These are phyloP conservation scores for Alternaria brassicae DNA, from an alignment of 2,329 filamentous ascomycete species.

Conservation along the genomic window DNA sequence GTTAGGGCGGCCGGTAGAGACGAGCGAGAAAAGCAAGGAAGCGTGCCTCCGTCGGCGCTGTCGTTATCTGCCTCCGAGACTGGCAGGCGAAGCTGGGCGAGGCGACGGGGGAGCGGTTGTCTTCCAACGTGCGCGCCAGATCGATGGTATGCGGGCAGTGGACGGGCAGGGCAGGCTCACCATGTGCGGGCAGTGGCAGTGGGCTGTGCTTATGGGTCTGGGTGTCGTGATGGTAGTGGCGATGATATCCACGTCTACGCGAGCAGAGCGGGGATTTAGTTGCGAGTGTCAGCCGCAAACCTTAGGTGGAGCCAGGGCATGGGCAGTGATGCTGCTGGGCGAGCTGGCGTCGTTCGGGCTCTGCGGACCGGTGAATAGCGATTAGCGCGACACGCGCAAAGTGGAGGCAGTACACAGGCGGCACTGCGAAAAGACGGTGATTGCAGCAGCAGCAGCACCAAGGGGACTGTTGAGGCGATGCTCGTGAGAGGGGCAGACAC, in stretches of 20 bases:
- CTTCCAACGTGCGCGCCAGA: conserved; percentile 50
- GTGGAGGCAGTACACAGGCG: conserved; percentile 10
- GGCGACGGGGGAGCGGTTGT: conserved; percentile 45
- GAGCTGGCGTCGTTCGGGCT: conserved; percentile 26
- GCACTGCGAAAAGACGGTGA: not conserved
- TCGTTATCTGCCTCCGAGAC: conserved; percentile 44
- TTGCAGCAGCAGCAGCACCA: not conserved
- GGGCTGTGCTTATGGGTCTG: conserved; percentile 28
- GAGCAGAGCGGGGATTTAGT: conserved; percentile 32
- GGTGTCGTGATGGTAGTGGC: conserved; percentile 27
- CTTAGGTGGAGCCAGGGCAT: conserved; percentile 31
- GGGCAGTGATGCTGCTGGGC: conserved; percentile 27
- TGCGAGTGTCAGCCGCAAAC: conserved; percentile 28
- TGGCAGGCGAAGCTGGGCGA: conserved; percentile 38
- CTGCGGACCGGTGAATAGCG: conserved; percentile 38
- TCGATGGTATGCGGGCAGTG: conserved; percentile 35
- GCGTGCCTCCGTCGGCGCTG: conserved; percentile 53
- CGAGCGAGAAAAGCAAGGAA: conserved; percentile 55
- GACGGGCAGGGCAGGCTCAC: conserved; percentile 28
- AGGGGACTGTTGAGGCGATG: not conserved
- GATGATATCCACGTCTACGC: conserved; percentile 33
- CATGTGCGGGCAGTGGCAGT: conserved; percentile 26
- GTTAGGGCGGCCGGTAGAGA: conserved; percentile 57
- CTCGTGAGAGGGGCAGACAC: not conserved
- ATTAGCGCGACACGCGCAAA: conserved; percentile 26